Evolutionary conservation across 495 filamentous ascomycete genomes (phyloP).

Genomic region (Clohesyomyces aquaticus): DNA sequence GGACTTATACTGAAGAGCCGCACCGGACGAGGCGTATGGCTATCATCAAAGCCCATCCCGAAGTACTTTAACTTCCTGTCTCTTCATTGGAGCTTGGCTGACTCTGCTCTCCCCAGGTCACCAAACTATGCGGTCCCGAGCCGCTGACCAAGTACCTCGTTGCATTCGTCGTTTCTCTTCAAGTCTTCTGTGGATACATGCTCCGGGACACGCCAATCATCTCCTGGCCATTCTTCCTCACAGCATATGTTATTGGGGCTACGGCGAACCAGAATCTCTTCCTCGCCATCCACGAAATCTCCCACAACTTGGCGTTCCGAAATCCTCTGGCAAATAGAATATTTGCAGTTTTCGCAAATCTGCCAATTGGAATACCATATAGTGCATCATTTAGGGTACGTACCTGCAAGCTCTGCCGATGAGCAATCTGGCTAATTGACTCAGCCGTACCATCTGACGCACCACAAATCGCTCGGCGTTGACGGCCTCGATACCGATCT

Average conservation of each 20-base stretch:
- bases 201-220: slow-evolving; percentile 80
- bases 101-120: slow-evolving; percentile 63
- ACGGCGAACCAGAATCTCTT: slow-evolving; percentile 99
- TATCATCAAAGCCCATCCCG: slow-evolving; percentile 98
- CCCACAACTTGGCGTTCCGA: slow-evolving; percentile 93
- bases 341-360: slow-evolving; percentile 89
- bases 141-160: slow-evolving; percentile 95
- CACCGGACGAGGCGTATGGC: slow-evolving; percentile 86
- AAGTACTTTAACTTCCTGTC: slow-evolving; percentile 58
- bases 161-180: slow-evolving; percentile 78
- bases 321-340: slow-evolving; percentile 81
- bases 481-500: slow-evolving; percentile 96
- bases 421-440: slow-evolving; percentile 17
- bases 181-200: slow-evolving; percentile 76
- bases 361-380: slow-evolving; percentile 94
- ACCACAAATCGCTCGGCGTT: slow-evolving; percentile 98
- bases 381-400: slow-evolving; percentile 90
- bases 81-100: neutral
- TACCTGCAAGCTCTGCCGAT: neutral
- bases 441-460: slow-evolving; percentile 95
- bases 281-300: slow-evolving; percentile 98
- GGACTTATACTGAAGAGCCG: slow-evolving; percentile 99
- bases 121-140: slow-evolving; percentile 96
- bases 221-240: slow-evolving; percentile 79
- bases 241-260: slow-evolving; percentile 90